These are phyloP conservation scores for Cyclostephanos tholiformis DNA, from an alignment of 108 stramenopile species.

Conservation along the genomic window DNA sequence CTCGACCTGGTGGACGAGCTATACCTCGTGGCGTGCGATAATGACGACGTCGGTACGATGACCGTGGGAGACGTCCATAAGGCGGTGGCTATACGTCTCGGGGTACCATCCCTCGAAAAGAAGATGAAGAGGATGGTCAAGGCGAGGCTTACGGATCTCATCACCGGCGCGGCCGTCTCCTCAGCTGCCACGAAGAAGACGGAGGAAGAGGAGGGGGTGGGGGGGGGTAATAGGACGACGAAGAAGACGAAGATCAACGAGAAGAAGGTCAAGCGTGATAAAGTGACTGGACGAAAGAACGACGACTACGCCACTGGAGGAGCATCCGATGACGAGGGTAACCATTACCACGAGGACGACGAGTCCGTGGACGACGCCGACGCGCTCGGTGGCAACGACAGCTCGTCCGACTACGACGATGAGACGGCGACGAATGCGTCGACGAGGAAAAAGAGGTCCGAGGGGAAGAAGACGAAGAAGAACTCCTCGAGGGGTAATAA, in stretches of 20 bases:
- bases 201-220: constrained; percentile 10
- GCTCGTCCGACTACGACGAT: constrained; percentile 15
- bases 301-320: constrained; percentile 2
- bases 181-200: not conserved
- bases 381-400: not conserved
- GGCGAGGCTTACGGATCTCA: constrained; percentile 28
- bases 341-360: constrained; percentile 6
- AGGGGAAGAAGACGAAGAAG: constrained; percentile 4
- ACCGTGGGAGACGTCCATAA: constrained; percentile 40
- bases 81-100: constrained; percentile 31
- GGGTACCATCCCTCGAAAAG: constrained; percentile 12
- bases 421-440: not conserved
- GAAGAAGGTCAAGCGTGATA: not conserved
- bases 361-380: not conserved
- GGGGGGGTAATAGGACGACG: constrained; percentile 4
- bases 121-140: constrained; percentile 36
- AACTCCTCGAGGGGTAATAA: not conserved
- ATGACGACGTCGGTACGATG: constrained; percentile 30
- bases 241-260: not conserved
- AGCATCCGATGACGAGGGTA: constrained; percentile 1
- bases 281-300: not conserved
- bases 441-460: constrained; percentile 1
- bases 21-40: constrained; percentile 13
- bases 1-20: constrained; percentile 20
- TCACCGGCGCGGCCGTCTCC: constrained; percentile 6